Base-by-base conservation (phyloP, 2,329 filamentous ascomycete species). In the Exophiala sideris region DNA sequence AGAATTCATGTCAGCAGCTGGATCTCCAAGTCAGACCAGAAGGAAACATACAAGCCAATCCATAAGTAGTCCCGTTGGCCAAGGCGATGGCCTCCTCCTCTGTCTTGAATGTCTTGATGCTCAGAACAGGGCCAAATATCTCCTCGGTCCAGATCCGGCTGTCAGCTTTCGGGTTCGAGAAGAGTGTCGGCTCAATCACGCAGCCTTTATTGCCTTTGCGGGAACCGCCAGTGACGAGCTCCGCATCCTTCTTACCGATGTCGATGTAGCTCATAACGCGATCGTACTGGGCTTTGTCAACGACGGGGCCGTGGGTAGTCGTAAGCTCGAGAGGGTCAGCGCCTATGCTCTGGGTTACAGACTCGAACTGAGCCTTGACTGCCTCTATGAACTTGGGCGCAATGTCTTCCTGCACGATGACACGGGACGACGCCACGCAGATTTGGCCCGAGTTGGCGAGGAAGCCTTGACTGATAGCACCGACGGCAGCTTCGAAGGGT, bases 391-490 rank as follows among this genome's bases (percentile, higher is more conserved):
- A 90, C 48, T 81, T 75, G 34, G 88, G 82, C 44, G 81, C 77
- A 39, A 84, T 70, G 5, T 67, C 69, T 33, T 83, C 79, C 47
- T 88, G 83, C 1, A 88, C 84, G 1, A 86, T 71, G 10, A 88
- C 76, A 9, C 84, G 78, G 10, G 82, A 84, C 0, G 81, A 85
- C 4, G 83, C 82, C 4, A 79, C 81, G 71, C 84, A 87, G 20
- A 85, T 76, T 66, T 87, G 84, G 11, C 84, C 84, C 63, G 78
- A 75, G 66, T 86, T 79, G 50, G 78, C 67, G 73, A 79, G 76
- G 59, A 78, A 76, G 14, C 75, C 76, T 10, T 86, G 86, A 9
- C 85, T 86, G 0, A 89, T 73, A 79, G 91, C 91, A 87, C 87
- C 91, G 47, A 81, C 69, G 80, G 80, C 81, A 87, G 91, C 91